Base-by-base conservation (phyloP, 495 filamentous ascomycete genomes). In the Talaromyces nanjingensis region DNA sequence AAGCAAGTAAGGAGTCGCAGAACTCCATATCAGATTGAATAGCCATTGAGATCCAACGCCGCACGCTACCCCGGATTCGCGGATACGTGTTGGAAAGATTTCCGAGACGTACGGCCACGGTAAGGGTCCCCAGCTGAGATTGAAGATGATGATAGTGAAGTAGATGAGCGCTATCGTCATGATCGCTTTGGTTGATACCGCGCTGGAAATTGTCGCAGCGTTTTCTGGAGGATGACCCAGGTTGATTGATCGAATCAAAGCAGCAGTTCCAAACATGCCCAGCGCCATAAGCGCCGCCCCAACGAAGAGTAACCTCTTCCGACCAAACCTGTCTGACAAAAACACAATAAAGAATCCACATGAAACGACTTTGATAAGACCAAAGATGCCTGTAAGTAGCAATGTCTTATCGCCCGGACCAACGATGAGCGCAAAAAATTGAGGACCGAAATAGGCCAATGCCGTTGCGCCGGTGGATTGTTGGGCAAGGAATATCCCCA, bases 291-390 rank as follows among this genome's bases (percentile, higher is more conserved):
- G 71, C 0, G 78, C 68, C 1, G 83, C 81, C 22, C 84, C 83
- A 47, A 75, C 62, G 20, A 84, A 77, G 65, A 88, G 74, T 16
- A 84, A 69, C 2, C 77, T 78, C 20, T 80, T 74, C 11, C 84
- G 80, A 7, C 86, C 84, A 66, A 83, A 78, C 0, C 79, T 76
- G 63, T 87, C 84, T 14, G 86, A 83, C 57, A 84, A 79, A 42
- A 82, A 79, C 53, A 82, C 65, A 7, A 81, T 77, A 58, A 77
- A 83, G n/a, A 78, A 68, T 11, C 78, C 74, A 63, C 79, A 81
- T 47, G 75, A 75, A 9, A 77, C 66, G 1, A 83, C 79, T 64
- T 85, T 85, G 53, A 82, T 72, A 4, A 80, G 73, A 16, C 78
- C 79, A 56, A 84, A 83, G 56, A 85, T 79, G 6, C 81, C 79